Evolutionary conservation across 2,329 filamentous ascomycete species (phyloP).

Genomic region (Hymenoscyphus fraxineus): DNA sequence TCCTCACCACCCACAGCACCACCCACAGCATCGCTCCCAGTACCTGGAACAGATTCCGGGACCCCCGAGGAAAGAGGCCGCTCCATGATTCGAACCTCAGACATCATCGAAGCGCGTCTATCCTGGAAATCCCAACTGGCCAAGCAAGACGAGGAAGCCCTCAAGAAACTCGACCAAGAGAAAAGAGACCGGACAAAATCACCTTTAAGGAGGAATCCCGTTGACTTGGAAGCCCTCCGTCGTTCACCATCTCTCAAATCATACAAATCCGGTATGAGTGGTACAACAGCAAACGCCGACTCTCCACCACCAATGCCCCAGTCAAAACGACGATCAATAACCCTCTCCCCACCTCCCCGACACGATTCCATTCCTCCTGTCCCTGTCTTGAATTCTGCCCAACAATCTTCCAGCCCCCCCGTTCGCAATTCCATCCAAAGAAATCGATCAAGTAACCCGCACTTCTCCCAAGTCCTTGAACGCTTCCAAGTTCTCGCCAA

Average conservation of each 20-base stretch:
- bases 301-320: background rate
- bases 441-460: conserved; percentile 4
- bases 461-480: conserved; percentile 14
- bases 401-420: background rate
- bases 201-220: conserved; percentile 9
- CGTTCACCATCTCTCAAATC: conserved; percentile 9
- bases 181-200: conserved; percentile 2
- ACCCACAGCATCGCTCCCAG: background rate
- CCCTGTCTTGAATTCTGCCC: too few species aligned
- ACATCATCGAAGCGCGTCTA: conserved; percentile 19
- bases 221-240: background rate
- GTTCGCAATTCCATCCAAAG: background rate
- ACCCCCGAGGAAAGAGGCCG: conserved; percentile 13
- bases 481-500: conserved; percentile 16
- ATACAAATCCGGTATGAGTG: too few species aligned
- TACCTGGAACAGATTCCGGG: background rate
- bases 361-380: too few species aligned
- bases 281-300: conserved; percentile 7
- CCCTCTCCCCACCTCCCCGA: background rate
- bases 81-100: conserved; percentile 24
- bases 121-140: conserved; percentile 9
- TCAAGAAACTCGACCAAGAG: background rate
- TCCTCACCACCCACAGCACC: too few species aligned
- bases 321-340: background rate
- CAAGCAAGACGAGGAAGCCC: background rate